Conservation (phyloP, 306 rosid species). For the Castanea sativa region DNA sequence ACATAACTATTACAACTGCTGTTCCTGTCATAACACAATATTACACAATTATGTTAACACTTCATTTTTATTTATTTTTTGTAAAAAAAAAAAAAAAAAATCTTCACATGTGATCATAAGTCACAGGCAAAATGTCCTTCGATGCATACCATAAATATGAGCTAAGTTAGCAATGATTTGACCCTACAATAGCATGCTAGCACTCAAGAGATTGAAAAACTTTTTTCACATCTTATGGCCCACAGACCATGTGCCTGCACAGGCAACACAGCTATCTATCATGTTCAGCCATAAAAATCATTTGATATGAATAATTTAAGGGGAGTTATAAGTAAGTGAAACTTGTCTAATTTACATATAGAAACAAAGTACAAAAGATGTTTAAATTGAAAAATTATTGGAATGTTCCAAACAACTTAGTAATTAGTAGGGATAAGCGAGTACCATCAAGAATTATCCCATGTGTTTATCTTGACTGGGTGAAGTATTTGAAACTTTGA, state of each 20-base stretch:
- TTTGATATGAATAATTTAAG: not conserved
- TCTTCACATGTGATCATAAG: not conserved
- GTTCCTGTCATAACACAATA: constrained; percentile 37
- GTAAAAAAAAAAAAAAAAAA: not conserved
- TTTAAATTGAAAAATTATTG: not conserved
- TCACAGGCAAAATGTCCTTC: not conserved
- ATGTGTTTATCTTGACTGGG: not conserved
- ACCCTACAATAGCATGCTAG: not conserved
- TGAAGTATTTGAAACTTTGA: not conserved
- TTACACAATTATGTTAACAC: not conserved
- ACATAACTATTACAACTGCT: constrained; percentile 54
- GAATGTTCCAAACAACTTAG: not conserved
- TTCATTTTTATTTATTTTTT: not conserved
- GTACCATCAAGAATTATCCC: not conserved
- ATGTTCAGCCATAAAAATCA: not conserved
- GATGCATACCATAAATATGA: not conserved
- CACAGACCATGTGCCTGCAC: not conserved
- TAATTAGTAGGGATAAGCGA: not conserved
- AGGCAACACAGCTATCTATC: not conserved
- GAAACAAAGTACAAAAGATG: not conserved
- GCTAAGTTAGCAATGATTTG: not conserved
- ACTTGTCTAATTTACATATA: not conserved
- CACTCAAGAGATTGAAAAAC: not conserved
- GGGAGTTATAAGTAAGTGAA: not conserved
- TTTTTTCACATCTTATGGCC: not conserved